Evolutionary conservation across 1,139 yeast species (phyloP).

Genomic region (Taphrina wiesneri): DNA sequence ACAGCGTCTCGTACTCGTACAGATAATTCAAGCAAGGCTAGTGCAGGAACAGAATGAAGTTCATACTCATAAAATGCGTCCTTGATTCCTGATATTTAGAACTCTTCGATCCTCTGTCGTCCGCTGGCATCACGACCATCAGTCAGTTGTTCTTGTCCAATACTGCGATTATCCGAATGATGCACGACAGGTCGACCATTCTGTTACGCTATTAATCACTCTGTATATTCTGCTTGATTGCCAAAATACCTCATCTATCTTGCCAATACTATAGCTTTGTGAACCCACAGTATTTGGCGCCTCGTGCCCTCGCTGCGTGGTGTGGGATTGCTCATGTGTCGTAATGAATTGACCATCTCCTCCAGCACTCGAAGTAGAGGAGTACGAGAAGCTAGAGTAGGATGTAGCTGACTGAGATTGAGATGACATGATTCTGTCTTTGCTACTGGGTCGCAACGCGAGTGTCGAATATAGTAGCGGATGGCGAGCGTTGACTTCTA

Average conservation of each 20-base stretch:
- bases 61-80: too few relatives aligned
- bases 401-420: background rate
- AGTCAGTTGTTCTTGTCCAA: background rate
- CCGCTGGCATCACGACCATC: background rate
- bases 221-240: background rate
- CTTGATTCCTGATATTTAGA: background rate
- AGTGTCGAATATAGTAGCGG: background rate
- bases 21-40: too few relatives aligned
- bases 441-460: background rate
- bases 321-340: background rate
- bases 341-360: slow-evolving; percentile 4
- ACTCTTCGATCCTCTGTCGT: slow-evolving; percentile 1
- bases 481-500: too few relatives aligned
- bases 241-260: background rate
- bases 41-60: too few relatives aligned
- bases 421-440: background rate
- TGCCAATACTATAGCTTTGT: background rate
- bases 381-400: background rate
- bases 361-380: background rate
- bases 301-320: background rate
- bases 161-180: background rate
- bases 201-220: background rate
- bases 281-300: background rate
- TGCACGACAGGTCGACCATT: background rate
- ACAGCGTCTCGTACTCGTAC: too few relatives aligned